Percentiles rank a stretch among this genome's conserved stretches.
These are phyloP conservation scores for Tolypocladium tropicale DNA, from an alignment of 2,329 filamentous ascomycete genomes.

Conservation along the genomic window DNA sequence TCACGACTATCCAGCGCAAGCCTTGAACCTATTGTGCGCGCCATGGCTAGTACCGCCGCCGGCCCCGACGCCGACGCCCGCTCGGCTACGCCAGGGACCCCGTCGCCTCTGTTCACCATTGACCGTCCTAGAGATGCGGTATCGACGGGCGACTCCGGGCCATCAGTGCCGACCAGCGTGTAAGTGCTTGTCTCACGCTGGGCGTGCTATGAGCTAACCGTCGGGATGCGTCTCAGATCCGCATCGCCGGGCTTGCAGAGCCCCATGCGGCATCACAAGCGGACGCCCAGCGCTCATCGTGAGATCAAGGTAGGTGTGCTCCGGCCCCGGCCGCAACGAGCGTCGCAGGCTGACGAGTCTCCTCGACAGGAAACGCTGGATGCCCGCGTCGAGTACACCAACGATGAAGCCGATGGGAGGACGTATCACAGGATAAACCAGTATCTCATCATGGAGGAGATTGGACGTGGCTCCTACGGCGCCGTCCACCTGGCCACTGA, in stretches of 20 bases:
- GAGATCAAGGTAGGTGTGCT: slow-evolving; percentile 41
- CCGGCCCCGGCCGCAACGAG: neutral
- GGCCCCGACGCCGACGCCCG: neutral
- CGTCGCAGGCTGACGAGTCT: neutral
- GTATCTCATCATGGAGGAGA: slow-evolving; percentile 88
- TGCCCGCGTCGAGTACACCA: slow-evolving; percentile 77
- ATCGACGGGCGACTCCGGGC: slow-evolving; percentile 9
- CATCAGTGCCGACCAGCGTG: slow-evolving; percentile 23
- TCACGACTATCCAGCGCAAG: neutral
- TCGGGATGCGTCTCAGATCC: slow-evolving; percentile 23
- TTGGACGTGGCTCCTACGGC: slow-evolving; percentile 92
- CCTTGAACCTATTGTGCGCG: neutral
- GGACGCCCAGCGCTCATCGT: slow-evolving; percentile 46
- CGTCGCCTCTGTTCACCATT: slow-evolving; percentile 19
- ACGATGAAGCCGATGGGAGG: slow-evolving; percentile 70
- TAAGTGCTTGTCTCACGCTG: slow-evolving; percentile 20
- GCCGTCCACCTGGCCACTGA: slow-evolving; percentile 85
- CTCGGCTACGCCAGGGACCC: neutral
- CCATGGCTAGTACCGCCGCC: neutral
- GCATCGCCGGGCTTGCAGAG: slow-evolving; percentile 29
- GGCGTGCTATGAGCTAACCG: neutral
- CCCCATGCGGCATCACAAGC: slow-evolving; percentile 46
- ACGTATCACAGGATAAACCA: slow-evolving; percentile 87
- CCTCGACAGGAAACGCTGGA: slow-evolving; percentile 71
- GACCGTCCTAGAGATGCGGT: slow-evolving; percentile 13